Evolutionary conservation across 768 basidiomycete species (phyloP).

Genomic region (Suillus americanus): DNA sequence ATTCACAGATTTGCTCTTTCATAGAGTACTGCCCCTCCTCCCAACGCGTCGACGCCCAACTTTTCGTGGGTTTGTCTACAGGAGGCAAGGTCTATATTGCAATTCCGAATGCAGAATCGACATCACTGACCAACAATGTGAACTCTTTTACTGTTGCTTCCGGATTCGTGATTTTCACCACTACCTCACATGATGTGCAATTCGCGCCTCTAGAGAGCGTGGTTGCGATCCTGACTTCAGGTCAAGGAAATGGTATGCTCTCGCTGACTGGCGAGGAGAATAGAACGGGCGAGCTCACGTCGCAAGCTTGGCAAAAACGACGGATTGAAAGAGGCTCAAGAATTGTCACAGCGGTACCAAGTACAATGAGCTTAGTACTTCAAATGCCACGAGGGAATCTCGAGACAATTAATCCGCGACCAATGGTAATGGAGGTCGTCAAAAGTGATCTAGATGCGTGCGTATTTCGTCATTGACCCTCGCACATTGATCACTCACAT

Average conservation of each 20-base stretch:
- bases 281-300: slow-evolving; percentile 7
- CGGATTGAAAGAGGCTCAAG: slow-evolving; percentile 87
- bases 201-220: slow-evolving; percentile 59
- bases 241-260: slow-evolving; percentile 15
- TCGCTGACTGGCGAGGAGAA: slow-evolving; percentile 30
- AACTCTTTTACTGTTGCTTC: slow-evolving; percentile 77
- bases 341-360: slow-evolving; percentile 87
- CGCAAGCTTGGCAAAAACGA: slow-evolving; percentile 61
- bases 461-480: slow-evolving; percentile 28
- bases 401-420: slow-evolving; percentile 92
- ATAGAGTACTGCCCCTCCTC: slow-evolving; percentile 60
- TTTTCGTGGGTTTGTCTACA: slow-evolving; percentile 65
- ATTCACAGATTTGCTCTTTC: slow-evolving; percentile 38
- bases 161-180: slow-evolving; percentile 82
- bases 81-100: slow-evolving; percentile 66
- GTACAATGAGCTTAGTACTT: slow-evolving; percentile 83
- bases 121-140: slow-evolving; percentile 47
- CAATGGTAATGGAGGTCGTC: slow-evolving; percentile 86
- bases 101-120: slow-evolving; percentile 25
- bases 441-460: slow-evolving; percentile 73
- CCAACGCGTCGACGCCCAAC: slow-evolving; percentile 24
- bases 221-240: slow-evolving; percentile 8
- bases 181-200: slow-evolving; percentile 74
- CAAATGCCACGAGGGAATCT: slow-evolving; percentile 99
- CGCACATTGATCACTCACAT: background rate